phyloP scores from a whole-genome alignment of 2,329 filamentous ascomycete species.

The Sporothrix luriei region DNA sequence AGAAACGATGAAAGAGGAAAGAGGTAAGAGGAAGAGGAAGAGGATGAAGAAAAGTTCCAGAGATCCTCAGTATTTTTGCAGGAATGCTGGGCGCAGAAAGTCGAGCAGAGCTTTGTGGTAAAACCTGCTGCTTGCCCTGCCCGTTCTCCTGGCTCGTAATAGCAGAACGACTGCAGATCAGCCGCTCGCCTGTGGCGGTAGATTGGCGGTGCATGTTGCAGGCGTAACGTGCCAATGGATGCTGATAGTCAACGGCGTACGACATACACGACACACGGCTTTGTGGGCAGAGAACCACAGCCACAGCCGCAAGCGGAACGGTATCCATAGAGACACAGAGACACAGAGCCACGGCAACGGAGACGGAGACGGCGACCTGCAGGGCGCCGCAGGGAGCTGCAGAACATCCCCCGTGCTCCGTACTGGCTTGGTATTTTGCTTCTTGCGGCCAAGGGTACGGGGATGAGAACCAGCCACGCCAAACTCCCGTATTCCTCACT shows the following conservation, averaged over 20 bases:
- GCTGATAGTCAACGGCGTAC: conserved; percentile 1
- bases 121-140: background rate
- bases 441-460: no score
- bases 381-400: background rate
- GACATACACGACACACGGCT: background rate
- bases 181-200: background rate
- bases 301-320: background rate
- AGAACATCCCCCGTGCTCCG: background rate
- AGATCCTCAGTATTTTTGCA: background rate
- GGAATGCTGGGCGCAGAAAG: background rate
- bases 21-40: background rate
- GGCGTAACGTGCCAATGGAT: conserved; percentile 21
- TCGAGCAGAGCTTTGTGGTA: background rate
- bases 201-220: conserved; percentile 2
- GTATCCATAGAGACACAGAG: background rate
- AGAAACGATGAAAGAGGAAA: conserved; percentile 8
- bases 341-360: conserved; percentile 16
- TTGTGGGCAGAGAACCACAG: background rate
- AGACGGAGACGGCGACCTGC: conserved; percentile 20
- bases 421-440: background rate
- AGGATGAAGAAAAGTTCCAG: background rate
- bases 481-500: no score
- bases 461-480: no score
- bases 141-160: background rate
- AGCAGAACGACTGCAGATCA: background rate